These are phyloP conservation scores for Eucalyptus guilfoylei DNA, from an alignment of 345 rosid genomes.

Conservation along the genomic window DNA sequence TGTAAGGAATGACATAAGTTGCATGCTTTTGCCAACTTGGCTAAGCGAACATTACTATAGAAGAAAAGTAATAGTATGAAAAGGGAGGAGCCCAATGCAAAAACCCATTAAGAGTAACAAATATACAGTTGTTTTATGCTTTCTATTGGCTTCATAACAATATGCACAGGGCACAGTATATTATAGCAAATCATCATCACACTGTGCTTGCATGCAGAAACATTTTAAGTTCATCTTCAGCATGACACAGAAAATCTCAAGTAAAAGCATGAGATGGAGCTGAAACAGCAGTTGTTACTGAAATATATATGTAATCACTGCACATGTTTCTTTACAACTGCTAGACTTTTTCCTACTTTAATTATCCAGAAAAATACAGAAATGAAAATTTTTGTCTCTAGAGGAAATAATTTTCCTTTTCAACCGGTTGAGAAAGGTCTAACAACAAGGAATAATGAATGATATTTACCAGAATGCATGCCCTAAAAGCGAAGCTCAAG, in stretches of 20 bases:
- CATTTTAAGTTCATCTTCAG: not conserved
- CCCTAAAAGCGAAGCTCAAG: slow-evolving; percentile 70
- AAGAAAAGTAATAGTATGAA: not conserved
- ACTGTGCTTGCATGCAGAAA: not conserved
- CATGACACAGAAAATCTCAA: not conserved
- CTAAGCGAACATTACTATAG: not conserved
- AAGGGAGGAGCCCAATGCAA: not conserved
- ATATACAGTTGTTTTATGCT: not conserved
- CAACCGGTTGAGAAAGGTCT: not conserved
- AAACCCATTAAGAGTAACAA: not conserved
- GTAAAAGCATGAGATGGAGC: not conserved
- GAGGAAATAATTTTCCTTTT: not conserved
- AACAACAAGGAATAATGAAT: not conserved
- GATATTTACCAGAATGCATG: slow-evolving; percentile 73
- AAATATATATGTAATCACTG: not conserved
- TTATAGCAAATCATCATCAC: not conserved
- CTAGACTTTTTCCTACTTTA: not conserved
- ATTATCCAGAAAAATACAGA: not conserved
- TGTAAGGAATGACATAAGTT: not conserved
- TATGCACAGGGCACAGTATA: not conserved
- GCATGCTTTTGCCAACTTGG: not conserved
- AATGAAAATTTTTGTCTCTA: not conserved
- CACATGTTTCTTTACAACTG: not conserved
- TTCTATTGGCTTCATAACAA: not conserved
- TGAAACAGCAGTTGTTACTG: not conserved